A percentile compares a stretch with the other conserved stretches of the same genome.
Evolutionary conservation across 140 eudicot genomes (phyloP).

Genomic region (Stevia rebaudiana): DNA sequence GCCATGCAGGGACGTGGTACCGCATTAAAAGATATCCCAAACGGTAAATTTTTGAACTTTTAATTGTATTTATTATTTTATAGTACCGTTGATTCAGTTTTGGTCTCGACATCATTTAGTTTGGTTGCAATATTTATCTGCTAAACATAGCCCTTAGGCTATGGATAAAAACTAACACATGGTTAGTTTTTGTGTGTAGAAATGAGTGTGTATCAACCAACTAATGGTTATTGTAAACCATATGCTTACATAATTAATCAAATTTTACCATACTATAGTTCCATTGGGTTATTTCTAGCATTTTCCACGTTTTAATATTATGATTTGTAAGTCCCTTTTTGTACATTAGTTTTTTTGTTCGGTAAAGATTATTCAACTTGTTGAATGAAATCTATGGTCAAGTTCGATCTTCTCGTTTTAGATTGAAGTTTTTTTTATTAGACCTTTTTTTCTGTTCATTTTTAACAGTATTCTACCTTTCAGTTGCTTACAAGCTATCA

Average conservation of each 20-base stretch:
- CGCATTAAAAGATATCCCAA: constrained; percentile 83
- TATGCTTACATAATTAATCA: background rate
- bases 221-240: background rate
- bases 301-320: background rate
- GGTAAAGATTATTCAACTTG: background rate
- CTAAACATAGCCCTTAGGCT: background rate
- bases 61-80: background rate
- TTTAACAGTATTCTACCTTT: constrained; percentile 17
- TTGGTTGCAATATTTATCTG: background rate
- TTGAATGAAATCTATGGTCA: background rate
- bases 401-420: no score
- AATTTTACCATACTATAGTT: background rate
- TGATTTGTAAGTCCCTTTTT: constrained; percentile 3
- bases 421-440: background rate
- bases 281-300: background rate
- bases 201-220: constrained; percentile 1
- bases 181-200: background rate
- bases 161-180: background rate
- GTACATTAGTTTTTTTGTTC: background rate
- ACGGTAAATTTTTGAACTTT: constrained; percentile 37
- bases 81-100: background rate
- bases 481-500: constrained; percentile 86
- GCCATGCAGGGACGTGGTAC: constrained; percentile 89
- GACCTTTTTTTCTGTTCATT: background rate
- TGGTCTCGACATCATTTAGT: background rate